Evolutionary conservation across 805 yeast species (phyloP).

Genomic region (Kuraishia ogatae): DNA sequence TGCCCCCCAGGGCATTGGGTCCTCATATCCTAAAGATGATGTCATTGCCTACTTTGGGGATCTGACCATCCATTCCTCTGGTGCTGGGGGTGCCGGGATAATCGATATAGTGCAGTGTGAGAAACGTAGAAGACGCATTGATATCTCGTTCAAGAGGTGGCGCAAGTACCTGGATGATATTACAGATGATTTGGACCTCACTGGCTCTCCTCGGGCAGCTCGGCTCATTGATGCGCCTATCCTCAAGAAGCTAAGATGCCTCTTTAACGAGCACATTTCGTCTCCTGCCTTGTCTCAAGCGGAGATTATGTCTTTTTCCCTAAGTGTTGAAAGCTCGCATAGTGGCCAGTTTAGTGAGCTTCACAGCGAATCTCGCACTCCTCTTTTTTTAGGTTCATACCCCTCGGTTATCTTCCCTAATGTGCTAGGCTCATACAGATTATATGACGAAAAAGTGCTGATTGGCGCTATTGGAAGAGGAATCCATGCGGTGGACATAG

Average conservation of each 20-base stretch:
- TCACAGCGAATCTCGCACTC: slow-evolving; percentile 41
- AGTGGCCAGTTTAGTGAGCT: slow-evolving; percentile 31
- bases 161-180: slow-evolving; percentile 45
- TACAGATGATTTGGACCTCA: not conserved
- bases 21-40: slow-evolving; percentile 60
- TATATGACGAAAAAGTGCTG: slow-evolving; percentile 44
- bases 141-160: slow-evolving; percentile 78
- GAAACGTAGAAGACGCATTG: slow-evolving; percentile 55
- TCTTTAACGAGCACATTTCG: slow-evolving; percentile 35
- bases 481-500: not conserved
- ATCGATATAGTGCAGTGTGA: slow-evolving; percentile 47
- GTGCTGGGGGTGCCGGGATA: slow-evolving; percentile 9
- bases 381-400: slow-evolving; percentile 53
- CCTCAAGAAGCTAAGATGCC: slow-evolving; percentile 18
- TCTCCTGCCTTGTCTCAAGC: slow-evolving; percentile 37
- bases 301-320: slow-evolving; percentile 54
- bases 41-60: slow-evolving; percentile 93
- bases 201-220: not conserved
- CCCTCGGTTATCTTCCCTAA: slow-evolving; percentile 60
- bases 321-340: slow-evolving; percentile 53
- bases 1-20: slow-evolving; percentile 85
- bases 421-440: slow-evolving; percentile 40
- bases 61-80: slow-evolving; percentile 41
- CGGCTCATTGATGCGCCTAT: not conserved
- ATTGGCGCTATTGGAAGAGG: slow-evolving; percentile 46